A percentile compares a stretch with the other conserved stretches of the same genome.
These are phyloP conservation scores for Annulohypoxylon moriforme DNA, from an alignment of 495 filamentous ascomycete genomes.

Conservation along the genomic window DNA sequence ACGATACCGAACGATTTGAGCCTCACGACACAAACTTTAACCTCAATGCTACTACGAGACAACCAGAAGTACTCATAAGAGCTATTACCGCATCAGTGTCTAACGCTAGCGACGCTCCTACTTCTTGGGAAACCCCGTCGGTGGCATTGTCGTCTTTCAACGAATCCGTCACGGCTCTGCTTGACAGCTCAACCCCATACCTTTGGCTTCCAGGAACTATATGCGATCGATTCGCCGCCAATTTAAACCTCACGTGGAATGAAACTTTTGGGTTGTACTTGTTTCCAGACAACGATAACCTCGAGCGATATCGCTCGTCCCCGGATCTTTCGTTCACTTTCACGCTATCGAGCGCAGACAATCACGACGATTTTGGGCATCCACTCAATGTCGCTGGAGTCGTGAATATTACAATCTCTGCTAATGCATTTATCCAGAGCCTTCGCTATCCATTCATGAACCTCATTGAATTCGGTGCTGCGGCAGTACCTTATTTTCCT, in stretches of 20 bases:
- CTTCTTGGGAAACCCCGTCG: slow-evolving; percentile 54
- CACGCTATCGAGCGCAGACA: slow-evolving; percentile 63
- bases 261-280: slow-evolving; percentile 58
- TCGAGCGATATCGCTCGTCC: slow-evolving; percentile 54
- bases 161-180: slow-evolving; percentile 63
- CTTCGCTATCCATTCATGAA: slow-evolving; percentile 67
- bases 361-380: slow-evolving; percentile 55
- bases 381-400: slow-evolving; percentile 57
- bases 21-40: slow-evolving; percentile 65
- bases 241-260: slow-evolving; percentile 69
- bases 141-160: slow-evolving; percentile 55
- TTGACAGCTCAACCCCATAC: slow-evolving; percentile 75
- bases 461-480: slow-evolving; percentile 55
- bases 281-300: slow-evolving; percentile 48
- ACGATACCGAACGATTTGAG: slow-evolving; percentile 68
- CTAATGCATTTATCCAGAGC: slow-evolving; percentile 70
- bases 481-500: slow-evolving; percentile 70
- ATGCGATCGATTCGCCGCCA: slow-evolving; percentile 71
- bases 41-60: slow-evolving; percentile 57
- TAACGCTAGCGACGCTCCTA: slow-evolving; percentile 51
- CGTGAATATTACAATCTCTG: slow-evolving; percentile 72
- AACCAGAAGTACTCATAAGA: slow-evolving; percentile 65
- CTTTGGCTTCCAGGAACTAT: slow-evolving; percentile 72
- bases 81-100: slow-evolving; percentile 64
- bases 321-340: slow-evolving; percentile 68